These are phyloP conservation scores for Leccinum fibrillosum DNA, from an alignment of 768 basidiomycete species.

Conservation along the genomic window DNA sequence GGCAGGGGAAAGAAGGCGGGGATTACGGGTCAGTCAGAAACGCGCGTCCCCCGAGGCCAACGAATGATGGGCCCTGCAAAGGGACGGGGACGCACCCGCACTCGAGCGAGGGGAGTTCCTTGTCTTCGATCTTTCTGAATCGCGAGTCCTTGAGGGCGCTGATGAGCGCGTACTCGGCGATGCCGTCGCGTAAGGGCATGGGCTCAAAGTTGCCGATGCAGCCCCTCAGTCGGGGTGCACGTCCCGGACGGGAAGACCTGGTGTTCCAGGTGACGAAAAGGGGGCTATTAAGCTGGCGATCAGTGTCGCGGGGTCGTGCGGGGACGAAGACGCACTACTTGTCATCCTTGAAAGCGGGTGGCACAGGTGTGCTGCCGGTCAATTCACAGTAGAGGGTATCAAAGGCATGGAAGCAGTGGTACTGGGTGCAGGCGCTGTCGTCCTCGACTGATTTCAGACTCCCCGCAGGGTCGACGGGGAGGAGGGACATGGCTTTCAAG, in stretches of 20 bases:
- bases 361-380: slow-evolving; percentile 47
- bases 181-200: slow-evolving; percentile 65
- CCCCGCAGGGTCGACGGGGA: slow-evolving; percentile 49
- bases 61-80: background rate
- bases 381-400: slow-evolving; percentile 80
- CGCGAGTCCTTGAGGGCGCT: slow-evolving; percentile 88
- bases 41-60: background rate
- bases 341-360: slow-evolving; percentile 64
- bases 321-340: slow-evolving; percentile 65
- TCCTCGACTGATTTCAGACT: slow-evolving; percentile 38
- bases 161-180: slow-evolving; percentile 87
- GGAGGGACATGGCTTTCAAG: slow-evolving; percentile 49
- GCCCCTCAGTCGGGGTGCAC: slow-evolving; percentile 69
- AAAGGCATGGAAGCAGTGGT: slow-evolving; percentile 82
- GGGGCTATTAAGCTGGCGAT: slow-evolving; percentile 39
- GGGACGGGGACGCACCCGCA: slow-evolving; percentile 65
- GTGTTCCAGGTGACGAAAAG: slow-evolving; percentile 98
- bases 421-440: slow-evolving; percentile 53
- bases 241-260: slow-evolving; percentile 55
- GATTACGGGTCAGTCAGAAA: background rate
- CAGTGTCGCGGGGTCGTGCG: slow-evolving; percentile 1
- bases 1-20: background rate
- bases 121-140: slow-evolving; percentile 74
- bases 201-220: slow-evolving; percentile 95
- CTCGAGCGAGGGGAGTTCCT: slow-evolving; percentile 77